Conservation (phyloP, 345 rosid genomes). For the Sisymbrium irio region DNA sequence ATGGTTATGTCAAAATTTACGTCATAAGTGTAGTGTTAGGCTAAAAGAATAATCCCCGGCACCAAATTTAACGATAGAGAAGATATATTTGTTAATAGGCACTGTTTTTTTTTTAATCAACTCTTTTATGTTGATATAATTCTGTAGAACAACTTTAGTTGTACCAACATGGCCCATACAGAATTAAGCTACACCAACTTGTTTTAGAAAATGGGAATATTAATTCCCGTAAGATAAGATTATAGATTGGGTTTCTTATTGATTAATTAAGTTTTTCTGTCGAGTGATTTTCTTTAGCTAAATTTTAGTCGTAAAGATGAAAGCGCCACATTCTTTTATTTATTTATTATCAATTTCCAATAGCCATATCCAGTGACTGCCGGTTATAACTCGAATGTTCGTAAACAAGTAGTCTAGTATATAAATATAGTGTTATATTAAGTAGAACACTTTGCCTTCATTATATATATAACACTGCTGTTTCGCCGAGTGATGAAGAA, state of each 20-base stretch:
- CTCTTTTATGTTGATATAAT: not conserved
- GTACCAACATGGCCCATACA: constrained; percentile 4
- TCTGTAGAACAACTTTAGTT: constrained; percentile 13
- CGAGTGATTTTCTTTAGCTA: not conserved
- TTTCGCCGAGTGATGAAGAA: too few species aligned
- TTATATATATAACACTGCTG: too few species aligned
- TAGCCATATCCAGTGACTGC: too few species aligned
- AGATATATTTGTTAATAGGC: not conserved
- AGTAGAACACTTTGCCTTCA: too few species aligned
- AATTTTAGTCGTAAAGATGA: not conserved
- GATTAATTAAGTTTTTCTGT: not conserved
- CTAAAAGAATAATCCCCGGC: not conserved
- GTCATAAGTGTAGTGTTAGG: not conserved
- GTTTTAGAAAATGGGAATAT: not conserved
- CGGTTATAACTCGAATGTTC: too few species aligned
- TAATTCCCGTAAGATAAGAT: too few species aligned
- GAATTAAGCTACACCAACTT: constrained; percentile 4
- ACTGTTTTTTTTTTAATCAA: constrained; percentile 3
- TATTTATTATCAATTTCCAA: too few species aligned
- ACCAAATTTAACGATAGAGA: not conserved
- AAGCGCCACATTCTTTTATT: not conserved
- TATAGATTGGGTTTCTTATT: not conserved
- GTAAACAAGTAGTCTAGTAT: not conserved
- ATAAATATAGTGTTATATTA: too few species aligned
- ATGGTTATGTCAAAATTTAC: constrained; percentile 7